These are phyloP conservation scores for Fusarium kyushuense DNA, from an alignment of 2,329 filamentous ascomycete species.

Conservation along the genomic window DNA sequence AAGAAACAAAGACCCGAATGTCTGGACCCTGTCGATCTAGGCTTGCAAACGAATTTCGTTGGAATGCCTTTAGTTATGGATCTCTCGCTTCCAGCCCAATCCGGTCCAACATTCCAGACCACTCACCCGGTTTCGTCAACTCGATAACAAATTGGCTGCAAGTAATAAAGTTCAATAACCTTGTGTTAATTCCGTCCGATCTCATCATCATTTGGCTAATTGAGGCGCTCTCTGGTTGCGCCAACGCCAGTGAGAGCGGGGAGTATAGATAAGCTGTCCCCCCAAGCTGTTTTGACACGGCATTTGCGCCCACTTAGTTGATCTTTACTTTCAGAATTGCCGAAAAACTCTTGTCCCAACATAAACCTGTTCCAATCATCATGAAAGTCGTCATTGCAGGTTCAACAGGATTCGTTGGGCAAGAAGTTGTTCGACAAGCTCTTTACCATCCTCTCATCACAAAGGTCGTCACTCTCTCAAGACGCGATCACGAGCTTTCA, in stretches of 20 bases:
- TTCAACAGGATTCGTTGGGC: conserved; percentile 57
- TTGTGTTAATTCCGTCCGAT: conserved; percentile 1
- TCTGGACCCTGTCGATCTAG: conserved; percentile 5
- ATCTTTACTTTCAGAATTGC: neutral
- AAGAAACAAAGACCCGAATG: neutral
- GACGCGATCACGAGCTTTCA: conserved; percentile 51
- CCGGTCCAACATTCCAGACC: conserved; percentile 11
- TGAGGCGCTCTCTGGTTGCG: neutral
- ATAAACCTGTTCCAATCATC: neutral
- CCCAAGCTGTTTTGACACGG: too few relatives aligned
- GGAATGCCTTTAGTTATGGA: conserved; percentile 24
- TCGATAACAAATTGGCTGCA: neutral
- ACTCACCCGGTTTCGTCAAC: conserved; percentile 6
- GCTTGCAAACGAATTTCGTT: neutral
- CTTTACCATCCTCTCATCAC: conserved; percentile 53
- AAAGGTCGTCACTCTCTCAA: conserved; percentile 57
- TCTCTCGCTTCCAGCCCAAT: conserved; percentile 9
- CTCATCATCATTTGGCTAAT: neutral
- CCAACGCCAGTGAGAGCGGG: neutral
- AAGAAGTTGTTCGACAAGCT: conserved; percentile 59
- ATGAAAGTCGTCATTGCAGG: conserved; percentile 61
- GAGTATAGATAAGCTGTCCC: neutral
- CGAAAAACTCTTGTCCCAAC: too few relatives aligned
- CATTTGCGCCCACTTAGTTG: neutral
- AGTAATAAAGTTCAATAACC: neutral